Evolutionary conservation across 495 filamentous ascomycete species (phyloP), one percentile per base, ranked within the genome.

Genomic region (Aspergillus bertholletiae): DNA sequence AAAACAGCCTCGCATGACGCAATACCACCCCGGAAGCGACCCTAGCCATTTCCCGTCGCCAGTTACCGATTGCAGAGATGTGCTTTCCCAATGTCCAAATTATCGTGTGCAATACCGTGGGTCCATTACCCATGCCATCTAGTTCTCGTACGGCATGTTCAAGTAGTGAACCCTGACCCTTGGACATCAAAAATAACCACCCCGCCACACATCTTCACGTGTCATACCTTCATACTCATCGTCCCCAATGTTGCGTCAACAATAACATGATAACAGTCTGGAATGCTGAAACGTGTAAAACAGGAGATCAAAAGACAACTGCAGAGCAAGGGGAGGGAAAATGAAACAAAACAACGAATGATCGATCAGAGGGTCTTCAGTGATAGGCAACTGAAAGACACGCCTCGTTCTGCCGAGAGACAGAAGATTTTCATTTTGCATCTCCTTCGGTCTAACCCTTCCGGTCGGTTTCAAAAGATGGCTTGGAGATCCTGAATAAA

Each of bases 1-100:
- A 21, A 68, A 51, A 71, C 52, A 60, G 66, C 59, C 65, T 59
- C 63, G 56, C 69, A 70, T 63, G 74, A 75, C 73, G 70, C 64
- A 72, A 64, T 63, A 78, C 75, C 74, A 73, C 75, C 75, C 75
- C 75, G 73, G 75, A 76, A 74, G 75, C 75, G 74, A 75, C 74
- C 75, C 75, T 77, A 76, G 54, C 65, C 71, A 75, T 59, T 64
- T 63, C 76, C 75, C 75, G 62, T 76, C 75, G 73, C 74, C 75
- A 74, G 50, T 35, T 58, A 76, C 68, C 74, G 46, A 47, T 34
- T 47, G 44, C 40, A 34, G 20, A 60, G 56, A 58, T 37, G 56
- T 49, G 39, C 27, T 50, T 34, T 37, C 54, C 50, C 45, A 24
- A 43, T 40, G 47, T 37, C 44, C 56, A 54, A 26, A 28, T 30